Conservation (phyloP, 2,329 filamentous ascomycete species). For the Xylariaceae sp. region DNA sequence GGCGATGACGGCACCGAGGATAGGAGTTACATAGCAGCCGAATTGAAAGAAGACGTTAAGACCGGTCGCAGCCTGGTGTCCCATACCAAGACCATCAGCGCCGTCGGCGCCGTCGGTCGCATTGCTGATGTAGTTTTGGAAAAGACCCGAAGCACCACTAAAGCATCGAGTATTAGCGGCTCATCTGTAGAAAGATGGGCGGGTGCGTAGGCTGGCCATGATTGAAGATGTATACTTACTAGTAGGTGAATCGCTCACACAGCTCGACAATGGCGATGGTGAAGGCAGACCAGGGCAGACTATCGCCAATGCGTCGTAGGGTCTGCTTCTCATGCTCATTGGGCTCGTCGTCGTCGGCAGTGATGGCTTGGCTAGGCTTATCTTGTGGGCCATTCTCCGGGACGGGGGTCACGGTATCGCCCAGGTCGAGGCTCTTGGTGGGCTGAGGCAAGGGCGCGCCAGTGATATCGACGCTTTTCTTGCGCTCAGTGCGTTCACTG, state of each 20-base stretch:
- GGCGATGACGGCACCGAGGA: conserved; percentile 50
- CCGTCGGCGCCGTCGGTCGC: conserved; percentile 24
- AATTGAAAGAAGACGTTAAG: conserved; percentile 54
- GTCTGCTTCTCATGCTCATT: not conserved
- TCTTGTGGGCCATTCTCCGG: not conserved
- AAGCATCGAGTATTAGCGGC: too few species aligned
- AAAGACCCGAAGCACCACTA: conserved; percentile 42
- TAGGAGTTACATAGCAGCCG: conserved; percentile 32
- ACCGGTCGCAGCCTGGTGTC: conserved; percentile 50
- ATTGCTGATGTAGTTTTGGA: conserved; percentile 50
- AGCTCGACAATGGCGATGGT: conserved; percentile 1
- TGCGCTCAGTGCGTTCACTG: not conserved
- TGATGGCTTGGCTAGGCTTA: not conserved
- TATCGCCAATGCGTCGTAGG: not conserved
- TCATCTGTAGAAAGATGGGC: too few species aligned
- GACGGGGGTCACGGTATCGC: not conserved
- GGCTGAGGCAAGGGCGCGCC: not conserved
- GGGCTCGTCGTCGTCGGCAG: not conserved
- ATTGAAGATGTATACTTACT: too few species aligned
- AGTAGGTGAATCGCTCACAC: conserved; percentile 55
- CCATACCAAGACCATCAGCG: conserved; percentile 50
- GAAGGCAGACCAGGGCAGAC: not conserved
- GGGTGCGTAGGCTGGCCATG: too few species aligned
- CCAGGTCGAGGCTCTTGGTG: not conserved
- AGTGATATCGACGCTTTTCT: not conserved